Base-by-base conservation (phyloP, 1,284 basidiomycete species). In the Volvariella surrecta region DNA sequence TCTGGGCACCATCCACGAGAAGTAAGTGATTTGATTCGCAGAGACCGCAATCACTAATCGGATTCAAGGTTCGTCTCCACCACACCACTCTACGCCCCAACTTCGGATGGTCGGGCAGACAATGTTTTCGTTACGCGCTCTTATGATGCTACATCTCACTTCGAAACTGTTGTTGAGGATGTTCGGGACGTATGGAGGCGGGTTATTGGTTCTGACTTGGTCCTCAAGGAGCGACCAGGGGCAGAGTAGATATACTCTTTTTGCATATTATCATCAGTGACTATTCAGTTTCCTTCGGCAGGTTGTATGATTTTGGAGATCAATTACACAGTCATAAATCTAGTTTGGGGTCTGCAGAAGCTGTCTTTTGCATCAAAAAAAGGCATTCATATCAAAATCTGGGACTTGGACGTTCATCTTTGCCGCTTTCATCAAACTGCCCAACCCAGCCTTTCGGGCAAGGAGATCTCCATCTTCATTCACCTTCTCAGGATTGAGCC, bases 121-220 rank as follows among this genome's bases (percentile, higher is more conserved):
- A 87, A 91, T 57, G 89, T 99, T 60, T 99, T 90, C 70, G 84
- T 99, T 69, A 98, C 96, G 46, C 89, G 88, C 47, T 97, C 93
- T 4, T 98, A 98, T 66, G 96, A 99, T 62, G 93, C 96, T 9
- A 98, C 96, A 7, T 94, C 90, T 40, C 96, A 99, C 70, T 99
- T 99, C 59, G 96, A 99, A 74, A 97, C 94, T 32, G 92, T 94
- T 44, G 89, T 92, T 32, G 90, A 95, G 45, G 93, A 96, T 51
- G 94, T 98, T 34, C 81, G 85, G 50, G 85, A 95, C 62, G 89
- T 96, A 28, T 98, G 90, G 89, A 81, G 85, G 67, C 74, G 91
- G 47, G 80, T 94, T 48, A 73, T 75, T 4, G 89, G 87, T 38
- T 69, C 68, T 42, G 79, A 84, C 40, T 72, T 92, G 42, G 83